Evolutionary conservation across 768 basidiomycete genomes (phyloP), one percentile per base, ranked within the genome.

Genomic region (Brasilioporus rufonigricans): DNA sequence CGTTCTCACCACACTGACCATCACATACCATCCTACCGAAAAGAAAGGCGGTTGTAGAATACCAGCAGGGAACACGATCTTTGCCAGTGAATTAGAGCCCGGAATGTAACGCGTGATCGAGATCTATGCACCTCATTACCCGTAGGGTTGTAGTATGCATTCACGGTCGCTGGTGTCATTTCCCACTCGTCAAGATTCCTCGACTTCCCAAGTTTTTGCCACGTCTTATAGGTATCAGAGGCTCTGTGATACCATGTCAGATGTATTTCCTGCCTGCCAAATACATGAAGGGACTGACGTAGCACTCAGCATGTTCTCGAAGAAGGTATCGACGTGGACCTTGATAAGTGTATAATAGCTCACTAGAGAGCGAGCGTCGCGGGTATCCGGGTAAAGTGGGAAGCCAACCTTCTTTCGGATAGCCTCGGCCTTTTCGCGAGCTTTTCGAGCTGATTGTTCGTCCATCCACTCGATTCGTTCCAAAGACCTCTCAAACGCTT

Each of bases 31-130:
- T 52, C 84, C 77, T 49, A 81, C 76, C 5, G 81, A 82, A 77
- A 94, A 98, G 81, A 94, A 98, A 0, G 95, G 95, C 2, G 91
- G 87, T 59, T 87, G 92, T 18, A 98, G 74, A 63, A 98, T 94
- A 24, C 97, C 97, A 21, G 97, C 96, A 10, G 97, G 95, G 76
- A 99, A 98, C 21, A 93, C 91, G 48, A 95, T 93, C 87, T 91
- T 55, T 43, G 14, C 26, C n/a, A 45, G 5, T 27, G 41, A 49
- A 31, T 52, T 7, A 1, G 14, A 49, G 46, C 13, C n/a, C 16
- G n/a, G 14, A 12, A 44, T 36, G 2, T 4, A 32, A 27, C 12
- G 8, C 23, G 6, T 7, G 13, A 36, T 14, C 24, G 12, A 14
- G 21, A 53, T 32, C 11, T 21, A 48, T 73, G 36, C 56, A 90